Percentiles rank a stretch among this genome's conserved stretches.
phyloP scores from a whole-genome alignment of 2,329 filamentous ascomycete genomes.

The Immersiporthe knoxdaviesiana region DNA sequence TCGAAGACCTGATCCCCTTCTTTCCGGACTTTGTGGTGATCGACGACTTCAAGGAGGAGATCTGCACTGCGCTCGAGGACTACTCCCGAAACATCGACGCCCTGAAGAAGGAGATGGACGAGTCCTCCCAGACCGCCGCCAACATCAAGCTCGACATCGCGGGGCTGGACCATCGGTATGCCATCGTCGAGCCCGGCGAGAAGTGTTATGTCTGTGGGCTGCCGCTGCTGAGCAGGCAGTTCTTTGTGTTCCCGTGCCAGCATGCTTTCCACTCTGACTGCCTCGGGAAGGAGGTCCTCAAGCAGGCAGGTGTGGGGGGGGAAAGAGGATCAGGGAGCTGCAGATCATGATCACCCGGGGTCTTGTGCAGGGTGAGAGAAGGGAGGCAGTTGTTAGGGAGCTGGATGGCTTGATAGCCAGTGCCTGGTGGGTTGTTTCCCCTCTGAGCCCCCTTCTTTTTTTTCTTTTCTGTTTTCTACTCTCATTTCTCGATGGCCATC shows the following conservation, averaged over 20 bases:
- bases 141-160: constrained; percentile 92
- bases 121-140: constrained; percentile 82
- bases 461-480: constrained; percentile 12
- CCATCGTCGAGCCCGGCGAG: constrained; percentile 95
- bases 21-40: constrained; percentile 99
- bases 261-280: constrained; percentile 98
- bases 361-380: constrained; percentile 67
- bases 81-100: constrained; percentile 90
- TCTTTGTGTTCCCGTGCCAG: constrained; percentile 98
- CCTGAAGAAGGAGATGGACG: constrained; percentile 93
- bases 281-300: constrained; percentile 81
- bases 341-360: constrained; percentile 83
- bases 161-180: constrained; percentile 84
- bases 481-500: neutral
- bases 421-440: constrained; percentile 67
- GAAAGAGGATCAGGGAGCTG: constrained; percentile 80
- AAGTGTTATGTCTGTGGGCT: constrained; percentile 87
- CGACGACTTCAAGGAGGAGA: constrained; percentile 98
- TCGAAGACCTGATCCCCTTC: constrained; percentile 96
- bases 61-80: constrained; percentile 89
- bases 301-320: constrained; percentile 75
- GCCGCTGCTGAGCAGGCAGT: constrained; percentile 85
- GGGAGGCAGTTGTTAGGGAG: constrained; percentile 84
- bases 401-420: constrained; percentile 90
- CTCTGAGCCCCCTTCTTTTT: no score